Base-by-base conservation (phyloP, 2,329 filamentous ascomycete genomes). In the Zymoseptoria tritici region DNA sequence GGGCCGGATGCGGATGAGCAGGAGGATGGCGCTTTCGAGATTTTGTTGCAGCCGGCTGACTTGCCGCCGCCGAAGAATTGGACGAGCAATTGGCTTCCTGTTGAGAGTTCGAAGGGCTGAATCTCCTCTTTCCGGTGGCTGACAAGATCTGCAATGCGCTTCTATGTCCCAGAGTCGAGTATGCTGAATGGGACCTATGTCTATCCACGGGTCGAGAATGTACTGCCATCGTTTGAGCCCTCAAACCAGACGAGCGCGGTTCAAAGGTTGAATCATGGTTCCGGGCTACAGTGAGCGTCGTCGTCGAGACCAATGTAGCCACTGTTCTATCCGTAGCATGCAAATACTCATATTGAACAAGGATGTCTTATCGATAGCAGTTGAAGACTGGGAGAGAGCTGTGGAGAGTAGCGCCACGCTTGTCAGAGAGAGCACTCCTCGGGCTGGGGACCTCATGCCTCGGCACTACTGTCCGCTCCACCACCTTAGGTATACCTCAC, bases 41-140 rank as follows among this genome's bases (percentile, higher is more conserved):
- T 66, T 11, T 42, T 66, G 6, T 29, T 66, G 29, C 64, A 64
- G 22, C 31, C 60, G 5, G 60, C 60, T 5, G 64, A 63, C 19
- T 50, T 59, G 2, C 31, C 60, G 13, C 66, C 64, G 6, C 64
- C 66, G 6, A 20, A 49, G 1, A 64, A 66, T 24, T 67, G 66
- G 64, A 67, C 60, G 1, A 60, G 54, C 21, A 68, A 67, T 49
- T 68, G 64, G 62, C 24, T 67, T 16, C 64, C 63, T 42, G 36
- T 42, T 42, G 36, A 11, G 2, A 42, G 16, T 16, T 3, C 21
- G 21, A 22, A 22, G 21, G 21, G 21, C 21, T 22, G 2, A 22
- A 4, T 22, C 21, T 22, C 21, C 4, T 22, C 21, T 22, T 22
- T 2, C 21, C 21, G 21, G 21, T 22, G 57, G 57, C 16, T 58